Conservation (phyloP, 192 early-diverging fungal species). For the Anaeromyces robustus region DNA sequence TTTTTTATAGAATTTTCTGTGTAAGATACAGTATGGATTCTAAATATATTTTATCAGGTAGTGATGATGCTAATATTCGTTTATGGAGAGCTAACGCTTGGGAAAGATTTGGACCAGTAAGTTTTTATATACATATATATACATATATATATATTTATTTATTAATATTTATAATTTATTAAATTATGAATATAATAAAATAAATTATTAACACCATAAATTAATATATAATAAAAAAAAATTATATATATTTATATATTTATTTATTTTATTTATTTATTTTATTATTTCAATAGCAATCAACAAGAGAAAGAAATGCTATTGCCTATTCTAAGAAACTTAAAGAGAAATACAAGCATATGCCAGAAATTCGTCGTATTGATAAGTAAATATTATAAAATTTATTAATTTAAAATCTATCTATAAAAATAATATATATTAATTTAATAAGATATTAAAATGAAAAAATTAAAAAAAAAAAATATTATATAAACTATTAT, state of each 20-base stretch:
- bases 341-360: conserved; percentile 80
- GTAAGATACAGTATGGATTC: conserved; percentile 88
- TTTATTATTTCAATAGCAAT: conserved; percentile 4
- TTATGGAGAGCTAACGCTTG: conserved; percentile 92
- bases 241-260: no score
- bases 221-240: no score
- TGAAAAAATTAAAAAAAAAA: no score
- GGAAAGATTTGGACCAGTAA: conserved; percentile 59
- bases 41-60: conserved; percentile 86
- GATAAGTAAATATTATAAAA: not conserved
- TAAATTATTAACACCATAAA: no score
- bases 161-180: not conserved
- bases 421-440: no score
- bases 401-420: no score
- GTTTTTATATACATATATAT: not conserved
- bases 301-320: conserved; percentile 58
- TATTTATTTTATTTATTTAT: not conserved
- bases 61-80: conserved; percentile 93
- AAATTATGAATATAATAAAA: no score
- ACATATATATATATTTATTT: conserved; percentile 1
- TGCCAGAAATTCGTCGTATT: conserved; percentile 68
- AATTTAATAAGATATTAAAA: no score
- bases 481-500: not conserved
- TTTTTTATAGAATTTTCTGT: conserved; percentile 48
- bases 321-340: conserved; percentile 72